Conservation (phyloP, 495 filamentous ascomycete species). For the Aspergillus saccharolyticus region DNA sequence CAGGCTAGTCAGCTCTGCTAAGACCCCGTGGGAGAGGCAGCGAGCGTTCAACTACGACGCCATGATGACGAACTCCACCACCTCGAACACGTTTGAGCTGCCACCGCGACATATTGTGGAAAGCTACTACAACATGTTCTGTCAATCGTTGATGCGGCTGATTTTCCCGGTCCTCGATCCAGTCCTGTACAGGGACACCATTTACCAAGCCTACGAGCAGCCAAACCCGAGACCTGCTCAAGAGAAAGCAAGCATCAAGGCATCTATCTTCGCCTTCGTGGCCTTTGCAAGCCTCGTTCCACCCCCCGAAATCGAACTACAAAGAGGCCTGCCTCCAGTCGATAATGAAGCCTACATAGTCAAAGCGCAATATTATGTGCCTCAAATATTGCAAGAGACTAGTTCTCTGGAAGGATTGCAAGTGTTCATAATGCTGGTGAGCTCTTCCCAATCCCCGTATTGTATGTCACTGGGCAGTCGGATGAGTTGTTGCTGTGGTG, state of each 20-base stretch:
- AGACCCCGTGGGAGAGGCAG: slow-evolving; percentile 34
- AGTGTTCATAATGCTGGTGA: slow-evolving; percentile 40
- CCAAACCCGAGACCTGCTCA: slow-evolving; percentile 10
- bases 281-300: slow-evolving; percentile 32
- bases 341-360: slow-evolving; percentile 34
- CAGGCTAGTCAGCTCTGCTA: slow-evolving; percentile 25
- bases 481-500: too few relatives aligned
- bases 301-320: slow-evolving; percentile 4
- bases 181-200: slow-evolving; percentile 37
- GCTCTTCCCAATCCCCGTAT: too few relatives aligned
- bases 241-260: slow-evolving; percentile 27
- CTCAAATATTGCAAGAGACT: slow-evolving; percentile 38
- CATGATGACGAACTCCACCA: slow-evolving; percentile 22
- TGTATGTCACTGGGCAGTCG: too few relatives aligned
- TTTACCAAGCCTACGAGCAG: slow-evolving; percentile 36
- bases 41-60: slow-evolving; percentile 22
- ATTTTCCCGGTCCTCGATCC: slow-evolving; percentile 42
- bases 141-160: slow-evolving; percentile 28
- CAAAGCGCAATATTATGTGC: slow-evolving; percentile 36
- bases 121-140: slow-evolving; percentile 23
- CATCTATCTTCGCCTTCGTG: slow-evolving; percentile 44
- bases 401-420: slow-evolving; percentile 37
- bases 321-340: slow-evolving; percentile 11
- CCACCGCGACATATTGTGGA: slow-evolving; percentile 23
- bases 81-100: slow-evolving; percentile 23